Percentiles rank a stretch among this genome's conserved stretches.
Conservation (phyloP, 208 protist genomes). For the Crithidia fasciculata region DNA sequence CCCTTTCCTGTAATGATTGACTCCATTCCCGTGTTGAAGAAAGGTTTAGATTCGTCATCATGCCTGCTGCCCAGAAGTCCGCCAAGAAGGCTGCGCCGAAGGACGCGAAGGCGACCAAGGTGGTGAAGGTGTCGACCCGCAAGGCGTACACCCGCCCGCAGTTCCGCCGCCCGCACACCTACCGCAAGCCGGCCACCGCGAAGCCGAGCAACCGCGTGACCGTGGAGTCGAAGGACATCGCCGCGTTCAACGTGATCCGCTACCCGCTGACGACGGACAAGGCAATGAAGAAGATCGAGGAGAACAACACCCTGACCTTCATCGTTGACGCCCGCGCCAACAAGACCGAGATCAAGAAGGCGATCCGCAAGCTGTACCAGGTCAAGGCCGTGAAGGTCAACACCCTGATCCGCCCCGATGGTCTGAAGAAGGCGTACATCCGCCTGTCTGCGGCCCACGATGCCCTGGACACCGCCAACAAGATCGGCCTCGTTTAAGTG, state of each 20-base stretch:
- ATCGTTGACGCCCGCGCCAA: conserved; percentile 97
- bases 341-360: conserved; percentile 99
- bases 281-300: conserved; percentile 99
- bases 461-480: conserved; percentile 98
- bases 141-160: conserved; percentile 96
- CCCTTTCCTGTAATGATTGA: neutral
- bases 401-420: conserved; percentile 98
- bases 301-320: conserved; percentile 99
- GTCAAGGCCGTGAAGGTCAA: conserved; percentile 98
- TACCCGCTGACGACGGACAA: conserved; percentile 98
- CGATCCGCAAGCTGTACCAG: conserved; percentile 98
- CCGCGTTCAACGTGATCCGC: conserved; percentile 95
- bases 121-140: conserved; percentile 88
- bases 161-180: conserved; percentile 98
- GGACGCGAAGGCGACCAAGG: conserved; percentile 74
- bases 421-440: conserved; percentile 99
- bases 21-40: neutral
- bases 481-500: conserved; percentile 95
- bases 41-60: conserved; percentile 21
- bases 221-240: conserved; percentile 77
- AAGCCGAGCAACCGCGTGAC: conserved; percentile 94
- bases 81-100: conserved; percentile 60
- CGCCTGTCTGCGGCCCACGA: conserved; percentile 94
- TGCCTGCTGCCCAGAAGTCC: conserved; percentile 58
- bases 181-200: conserved; percentile 83